phyloP scores from a whole-genome alignment of 257 asterid genomes.

The Datura wrightii region DNA sequence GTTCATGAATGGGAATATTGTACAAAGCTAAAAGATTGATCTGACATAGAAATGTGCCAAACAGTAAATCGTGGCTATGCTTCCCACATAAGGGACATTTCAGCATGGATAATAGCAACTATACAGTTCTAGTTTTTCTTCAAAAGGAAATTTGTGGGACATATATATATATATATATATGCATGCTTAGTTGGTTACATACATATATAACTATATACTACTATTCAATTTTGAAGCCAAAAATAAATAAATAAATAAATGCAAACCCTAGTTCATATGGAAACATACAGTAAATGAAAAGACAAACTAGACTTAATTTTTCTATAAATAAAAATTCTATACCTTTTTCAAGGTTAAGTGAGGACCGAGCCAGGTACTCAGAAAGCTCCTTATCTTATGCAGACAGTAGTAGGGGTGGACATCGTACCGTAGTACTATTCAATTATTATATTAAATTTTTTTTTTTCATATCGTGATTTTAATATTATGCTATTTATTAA shows the following conservation, averaged over 20 bases:
- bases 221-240: neutral
- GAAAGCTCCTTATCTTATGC: neutral
- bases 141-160: conserved; percentile 17
- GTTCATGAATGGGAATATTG: conserved; percentile 30
- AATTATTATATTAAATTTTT: no score
- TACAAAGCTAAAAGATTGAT: conserved; percentile 22
- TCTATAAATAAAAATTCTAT: neutral
- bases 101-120: conserved; percentile 23
- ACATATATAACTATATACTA: no score
- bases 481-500: no score
- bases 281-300: neutral
- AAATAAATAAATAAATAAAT: neutral
- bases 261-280: conserved; percentile 20
- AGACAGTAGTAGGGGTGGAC: neutral
- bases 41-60: conserved; percentile 30
- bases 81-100: conserved; percentile 29
- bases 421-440: no score
- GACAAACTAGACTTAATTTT: neutral
- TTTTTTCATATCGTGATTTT: no score
- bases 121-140: conserved; percentile 14
- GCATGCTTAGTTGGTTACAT: no score
- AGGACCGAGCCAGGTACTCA: neutral
- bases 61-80: conserved; percentile 24
- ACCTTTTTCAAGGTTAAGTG: neutral
- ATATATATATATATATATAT: neutral